Percentiles rank a stretch among this genome's conserved stretches.
phyloP scores from a whole-genome alignment of 768 basidiomycete species.

The Punctularia strigosozonata region DNA sequence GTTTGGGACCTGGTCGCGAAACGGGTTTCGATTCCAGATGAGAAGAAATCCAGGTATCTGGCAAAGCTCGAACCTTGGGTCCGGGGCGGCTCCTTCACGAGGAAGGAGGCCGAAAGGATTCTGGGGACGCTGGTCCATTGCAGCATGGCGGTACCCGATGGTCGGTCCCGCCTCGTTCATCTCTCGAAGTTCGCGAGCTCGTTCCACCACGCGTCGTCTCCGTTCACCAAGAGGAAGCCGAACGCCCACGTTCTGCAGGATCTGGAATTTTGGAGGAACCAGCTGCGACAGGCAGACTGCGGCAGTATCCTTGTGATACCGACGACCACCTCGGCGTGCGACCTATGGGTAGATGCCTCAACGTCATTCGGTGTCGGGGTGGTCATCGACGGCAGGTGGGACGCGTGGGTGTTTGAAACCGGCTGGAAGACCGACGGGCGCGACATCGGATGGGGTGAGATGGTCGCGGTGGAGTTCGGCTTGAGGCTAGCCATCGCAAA shows the following conservation, averaged over 20 bases:
- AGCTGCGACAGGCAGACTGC: too few species aligned
- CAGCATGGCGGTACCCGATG: too few species aligned
- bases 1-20: conserved; percentile 19
- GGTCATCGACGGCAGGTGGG: background rate
- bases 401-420: background rate
- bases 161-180: too few species aligned
- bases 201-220: too few species aligned
- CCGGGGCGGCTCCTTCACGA: background rate
- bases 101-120: background rate
- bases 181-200: too few species aligned
- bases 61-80: conserved; percentile 11
- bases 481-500: background rate
- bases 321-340: too few species aligned
- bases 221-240: too few species aligned
- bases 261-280: too few species aligned
- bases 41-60: conserved; percentile 21
- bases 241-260: too few species aligned
- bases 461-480: background rate
- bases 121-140: background rate
- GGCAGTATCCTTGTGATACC: too few species aligned
- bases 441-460: background rate
- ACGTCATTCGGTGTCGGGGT: background rate
- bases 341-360: background rate
- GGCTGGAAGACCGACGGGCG: background rate
- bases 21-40: conserved; percentile 18